Evolutionary conservation across 805 yeast species (phyloP).

Genomic region (Metschnikowia henanensis): DNA sequence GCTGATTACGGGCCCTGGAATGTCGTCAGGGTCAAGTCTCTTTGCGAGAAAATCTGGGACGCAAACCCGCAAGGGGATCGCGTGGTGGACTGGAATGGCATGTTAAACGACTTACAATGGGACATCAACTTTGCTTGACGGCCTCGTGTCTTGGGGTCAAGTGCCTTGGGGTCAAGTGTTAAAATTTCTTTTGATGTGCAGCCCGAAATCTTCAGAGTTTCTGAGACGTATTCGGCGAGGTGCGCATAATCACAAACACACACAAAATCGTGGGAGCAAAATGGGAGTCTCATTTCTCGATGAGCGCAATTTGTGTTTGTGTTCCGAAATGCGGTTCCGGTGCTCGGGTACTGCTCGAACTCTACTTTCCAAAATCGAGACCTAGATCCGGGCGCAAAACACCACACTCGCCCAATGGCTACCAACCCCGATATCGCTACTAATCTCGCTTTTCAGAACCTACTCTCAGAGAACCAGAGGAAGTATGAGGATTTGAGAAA

Average conservation of each 20-base stretch:
- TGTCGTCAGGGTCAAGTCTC: constrained; percentile 42
- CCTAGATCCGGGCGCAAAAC: constrained; percentile 5
- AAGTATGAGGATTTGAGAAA: constrained; percentile 10
- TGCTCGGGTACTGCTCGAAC: too few relatives aligned
- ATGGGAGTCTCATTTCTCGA: too few relatives aligned
- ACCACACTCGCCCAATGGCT: constrained; percentile 10
- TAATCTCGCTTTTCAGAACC: constrained; percentile 10
- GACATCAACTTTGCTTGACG: constrained; percentile 69
- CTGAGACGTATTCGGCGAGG: too few relatives aligned
- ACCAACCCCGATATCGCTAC: constrained; percentile 12
- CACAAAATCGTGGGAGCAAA: too few relatives aligned
- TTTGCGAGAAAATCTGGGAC: constrained; percentile 51
- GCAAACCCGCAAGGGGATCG: constrained; percentile 50
- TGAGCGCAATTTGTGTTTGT: too few relatives aligned
- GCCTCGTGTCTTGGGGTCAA: too few relatives aligned
- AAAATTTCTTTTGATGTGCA: too few relatives aligned
- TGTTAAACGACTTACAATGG: constrained; percentile 70
- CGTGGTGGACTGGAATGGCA: constrained; percentile 71
- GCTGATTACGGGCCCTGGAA: constrained; percentile 70
- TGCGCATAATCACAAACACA: too few relatives aligned
- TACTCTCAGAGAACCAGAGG: constrained; percentile 7
- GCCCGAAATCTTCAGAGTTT: too few relatives aligned
- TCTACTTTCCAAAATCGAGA: not conserved
- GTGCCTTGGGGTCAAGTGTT: too few relatives aligned
- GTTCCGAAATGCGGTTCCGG: too few relatives aligned